Base-by-base conservation (phyloP, 768 basidiomycete species). In the Auriscalpium microsporum region DNA sequence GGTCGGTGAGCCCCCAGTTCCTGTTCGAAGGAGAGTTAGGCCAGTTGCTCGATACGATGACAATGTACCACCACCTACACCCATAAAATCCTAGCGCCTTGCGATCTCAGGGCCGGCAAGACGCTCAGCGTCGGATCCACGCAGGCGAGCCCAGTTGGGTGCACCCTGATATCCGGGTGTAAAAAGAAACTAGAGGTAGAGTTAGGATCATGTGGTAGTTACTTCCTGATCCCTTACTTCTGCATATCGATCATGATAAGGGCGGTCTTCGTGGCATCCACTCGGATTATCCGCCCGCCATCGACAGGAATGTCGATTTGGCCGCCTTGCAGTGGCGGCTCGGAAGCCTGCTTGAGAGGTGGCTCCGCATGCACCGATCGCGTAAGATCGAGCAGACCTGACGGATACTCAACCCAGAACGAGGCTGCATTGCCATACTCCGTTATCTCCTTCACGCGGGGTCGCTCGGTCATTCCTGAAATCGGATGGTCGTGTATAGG, bases 191-290 rank as follows among this genome's bases (percentile, higher is more conserved):
- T 83, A 21, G 13, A 19, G 51, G 10, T 7, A 10, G 19, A 37
- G 9, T 28, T 28, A 14, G 17, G 21, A 51, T 23, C 11, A 10
- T 81, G 69, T 10, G 83, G 82, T 2, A 82, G 80, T 36, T 84
- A 73, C 5, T 79, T 84, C 52, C 72, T 68, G n/a, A 84, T 71
- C 11, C 45, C 50, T 23, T 62, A 84, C 84, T 86, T 87, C 65
- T 86, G 85, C 86, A 87, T 86, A 62, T 86, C 85, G 50, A 86
- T 75, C 17, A 86, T 72, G n/a, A 85, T 78, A 53, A 80, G 67
- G 10, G 83, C 84, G 16, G 75, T 78, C 48, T 71, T 67, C 34
- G 74, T 68, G 36, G 72, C 74, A 60, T 79, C 72, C 28, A 84
- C 68, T 50, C 83, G 72, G 48, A 85, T 67, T 17, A 68, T 71